Evolutionary conservation across 306 rosid genomes (phyloP).

Genomic region (Pterocarpus santalinus): DNA sequence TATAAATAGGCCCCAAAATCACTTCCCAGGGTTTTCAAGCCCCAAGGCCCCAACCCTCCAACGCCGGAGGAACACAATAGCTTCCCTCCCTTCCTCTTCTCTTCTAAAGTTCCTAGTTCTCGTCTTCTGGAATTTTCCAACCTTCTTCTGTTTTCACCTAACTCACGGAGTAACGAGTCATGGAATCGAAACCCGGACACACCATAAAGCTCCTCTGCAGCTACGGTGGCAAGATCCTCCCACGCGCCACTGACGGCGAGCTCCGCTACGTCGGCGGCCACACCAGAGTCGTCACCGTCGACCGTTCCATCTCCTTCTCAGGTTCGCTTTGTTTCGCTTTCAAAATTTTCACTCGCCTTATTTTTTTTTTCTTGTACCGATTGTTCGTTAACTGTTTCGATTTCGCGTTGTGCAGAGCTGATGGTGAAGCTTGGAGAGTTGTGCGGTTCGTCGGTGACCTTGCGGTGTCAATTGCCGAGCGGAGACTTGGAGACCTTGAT

Average conservation of each 20-base stretch:
- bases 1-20: conserved; percentile 54
- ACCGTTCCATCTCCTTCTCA: conserved; percentile 63
- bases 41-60: conserved; percentile 40
- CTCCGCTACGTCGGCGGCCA: conserved; percentile 93
- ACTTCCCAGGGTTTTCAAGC: conserved; percentile 62
- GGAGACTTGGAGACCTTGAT: conserved; percentile 90
- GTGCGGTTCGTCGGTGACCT: conserved; percentile 72
- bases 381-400: neutral
- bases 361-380: too few species aligned
- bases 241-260: conserved; percentile 72
- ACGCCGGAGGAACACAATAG: neutral
- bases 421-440: conserved; percentile 79
- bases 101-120: neutral
- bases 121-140: conserved; percentile 42
- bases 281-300: conserved; percentile 84
- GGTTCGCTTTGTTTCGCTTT: conserved; percentile 51
- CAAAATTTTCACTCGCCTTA: neutral
- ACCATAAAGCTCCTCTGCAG: conserved; percentile 77
- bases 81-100: neutral
- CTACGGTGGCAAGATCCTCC: conserved; percentile 89
- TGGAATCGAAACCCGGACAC: conserved; percentile 51
- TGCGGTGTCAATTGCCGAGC: conserved; percentile 76
- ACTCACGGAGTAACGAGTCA: conserved; percentile 46
- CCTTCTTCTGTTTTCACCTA: neutral
- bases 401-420: conserved; percentile 58